phyloP scores from a whole-genome alignment of 805 yeast genomes.

The Starmerella sp. region DNA sequence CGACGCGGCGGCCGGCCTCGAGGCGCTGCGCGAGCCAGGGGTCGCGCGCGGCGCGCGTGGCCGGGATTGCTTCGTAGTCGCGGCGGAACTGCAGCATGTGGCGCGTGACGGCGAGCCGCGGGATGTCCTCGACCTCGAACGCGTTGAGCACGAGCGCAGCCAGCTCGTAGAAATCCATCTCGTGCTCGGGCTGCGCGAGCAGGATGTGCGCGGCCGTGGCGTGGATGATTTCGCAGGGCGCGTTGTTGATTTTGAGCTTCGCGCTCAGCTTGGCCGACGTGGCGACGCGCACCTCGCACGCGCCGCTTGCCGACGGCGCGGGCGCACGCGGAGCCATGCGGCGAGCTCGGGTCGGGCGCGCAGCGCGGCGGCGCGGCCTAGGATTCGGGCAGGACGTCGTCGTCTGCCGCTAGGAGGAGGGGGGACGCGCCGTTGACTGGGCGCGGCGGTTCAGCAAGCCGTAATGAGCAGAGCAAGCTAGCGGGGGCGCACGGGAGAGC shows the following conservation, averaged over 20 bases:
- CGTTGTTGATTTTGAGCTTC: neutral
- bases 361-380: too few relatives aligned
- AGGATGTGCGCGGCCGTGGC: neutral
- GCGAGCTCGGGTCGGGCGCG: too few relatives aligned
- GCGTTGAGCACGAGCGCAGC: neutral
- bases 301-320: neutral
- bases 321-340: neutral
- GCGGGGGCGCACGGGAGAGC: too few relatives aligned
- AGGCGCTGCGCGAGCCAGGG: neutral
- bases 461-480: too few relatives aligned
- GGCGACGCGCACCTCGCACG: neutral
- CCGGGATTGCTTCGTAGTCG: neutral
- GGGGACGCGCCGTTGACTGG: too few relatives aligned
- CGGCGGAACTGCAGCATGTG: neutral
- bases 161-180: conserved; percentile 4
- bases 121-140: neutral
- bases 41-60: neutral
- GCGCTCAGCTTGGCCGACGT: neutral
- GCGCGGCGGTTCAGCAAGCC: too few relatives aligned
- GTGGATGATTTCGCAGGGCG: neutral
- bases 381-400: too few relatives aligned
- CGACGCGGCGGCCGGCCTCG: neutral
- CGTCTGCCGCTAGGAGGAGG: too few relatives aligned
- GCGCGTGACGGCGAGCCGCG: neutral
- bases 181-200: neutral